These are phyloP conservation scores for Saccharum spontaneum DNA, from an alignment of 176 grass and related monocot genomes.

Conservation along the genomic window DNA sequence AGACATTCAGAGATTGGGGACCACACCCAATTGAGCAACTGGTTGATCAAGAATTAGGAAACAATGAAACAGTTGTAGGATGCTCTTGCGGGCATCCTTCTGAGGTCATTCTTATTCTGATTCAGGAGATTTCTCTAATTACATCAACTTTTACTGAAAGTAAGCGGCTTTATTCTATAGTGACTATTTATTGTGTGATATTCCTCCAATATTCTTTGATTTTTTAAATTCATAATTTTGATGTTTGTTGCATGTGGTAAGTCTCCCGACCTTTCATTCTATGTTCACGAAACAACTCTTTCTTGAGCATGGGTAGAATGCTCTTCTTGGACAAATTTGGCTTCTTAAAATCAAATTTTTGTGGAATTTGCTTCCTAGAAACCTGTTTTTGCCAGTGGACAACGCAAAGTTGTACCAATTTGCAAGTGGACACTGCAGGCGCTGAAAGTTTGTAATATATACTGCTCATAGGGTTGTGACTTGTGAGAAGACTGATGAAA, in stretches of 20 bases:
- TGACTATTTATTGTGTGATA: conserved; percentile 1
- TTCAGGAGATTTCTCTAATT: conserved; percentile 81
- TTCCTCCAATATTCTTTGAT: not conserved
- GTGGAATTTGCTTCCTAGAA: not conserved
- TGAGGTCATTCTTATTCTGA: conserved; percentile 82
- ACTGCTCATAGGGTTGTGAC: not conserved
- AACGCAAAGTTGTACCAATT: not conserved
- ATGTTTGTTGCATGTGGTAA: conserved; percentile 4
- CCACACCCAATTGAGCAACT: conserved; percentile 48
- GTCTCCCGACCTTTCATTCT: not conserved
- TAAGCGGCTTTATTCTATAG: conserved; percentile 54
- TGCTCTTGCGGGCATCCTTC: conserved; percentile 86
- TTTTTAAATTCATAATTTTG: not conserved
- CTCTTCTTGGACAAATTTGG: not conserved
- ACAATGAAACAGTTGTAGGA: conserved; percentile 63
- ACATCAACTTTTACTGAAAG: conserved; percentile 67
- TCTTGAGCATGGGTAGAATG: not conserved
- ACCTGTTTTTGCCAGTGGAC: not conserved
- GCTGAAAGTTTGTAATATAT: not conserved
- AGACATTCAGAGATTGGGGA: conserved; percentile 88
- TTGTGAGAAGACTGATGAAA: not conserved
- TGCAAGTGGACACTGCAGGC: not conserved
- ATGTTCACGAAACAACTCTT: conserved; percentile 1
- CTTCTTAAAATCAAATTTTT: not conserved
- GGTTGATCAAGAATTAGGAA: conserved; percentile 44